These are phyloP conservation scores for Hymenoscyphus repandus DNA, from an alignment of 2,329 filamentous ascomycete genomes.

Conservation along the genomic window DNA sequence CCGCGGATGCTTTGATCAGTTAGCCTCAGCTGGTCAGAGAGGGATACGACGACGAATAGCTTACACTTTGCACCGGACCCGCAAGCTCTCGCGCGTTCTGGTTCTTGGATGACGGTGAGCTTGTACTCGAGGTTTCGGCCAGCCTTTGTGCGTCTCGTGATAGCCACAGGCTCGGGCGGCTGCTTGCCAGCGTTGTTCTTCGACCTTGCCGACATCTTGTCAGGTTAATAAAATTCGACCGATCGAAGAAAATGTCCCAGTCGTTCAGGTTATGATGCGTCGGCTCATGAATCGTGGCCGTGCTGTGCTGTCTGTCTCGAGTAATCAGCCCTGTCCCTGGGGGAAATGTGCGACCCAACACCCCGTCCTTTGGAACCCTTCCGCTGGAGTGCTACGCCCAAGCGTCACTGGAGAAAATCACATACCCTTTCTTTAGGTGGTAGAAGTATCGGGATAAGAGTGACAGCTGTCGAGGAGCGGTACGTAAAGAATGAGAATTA, in stretches of 20 bases:
- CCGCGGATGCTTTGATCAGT: conserved; percentile 21
- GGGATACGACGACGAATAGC: conserved; percentile 27
- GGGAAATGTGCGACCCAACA: not conserved
- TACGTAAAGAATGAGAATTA: not conserved
- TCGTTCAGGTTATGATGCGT: not conserved
- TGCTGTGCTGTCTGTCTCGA: not conserved
- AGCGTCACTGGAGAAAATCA: not conserved
- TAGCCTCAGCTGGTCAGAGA: conserved; percentile 13
- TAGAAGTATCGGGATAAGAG: not conserved
- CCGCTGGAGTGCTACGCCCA: not conserved
- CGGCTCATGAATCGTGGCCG: not conserved
- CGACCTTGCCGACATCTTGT: not conserved
- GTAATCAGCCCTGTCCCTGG: not conserved
- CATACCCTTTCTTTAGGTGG: not conserved
- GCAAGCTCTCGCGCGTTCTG: conserved; percentile 88
- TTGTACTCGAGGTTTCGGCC: conserved; percentile 76
- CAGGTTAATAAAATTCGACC: not conserved
- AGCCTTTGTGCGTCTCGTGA: conserved; percentile 55
- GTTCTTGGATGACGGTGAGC: conserved; percentile 86
- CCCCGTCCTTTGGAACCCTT: not conserved
- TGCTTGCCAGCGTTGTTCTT: not conserved
- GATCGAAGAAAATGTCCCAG: not conserved
- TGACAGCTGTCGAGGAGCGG: not conserved
- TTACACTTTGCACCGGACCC: conserved; percentile 92
- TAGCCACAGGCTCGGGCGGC: not conserved